Conservation (phyloP, 139 green algal genomes). For the Limnomonas spitsbergensis region DNA sequence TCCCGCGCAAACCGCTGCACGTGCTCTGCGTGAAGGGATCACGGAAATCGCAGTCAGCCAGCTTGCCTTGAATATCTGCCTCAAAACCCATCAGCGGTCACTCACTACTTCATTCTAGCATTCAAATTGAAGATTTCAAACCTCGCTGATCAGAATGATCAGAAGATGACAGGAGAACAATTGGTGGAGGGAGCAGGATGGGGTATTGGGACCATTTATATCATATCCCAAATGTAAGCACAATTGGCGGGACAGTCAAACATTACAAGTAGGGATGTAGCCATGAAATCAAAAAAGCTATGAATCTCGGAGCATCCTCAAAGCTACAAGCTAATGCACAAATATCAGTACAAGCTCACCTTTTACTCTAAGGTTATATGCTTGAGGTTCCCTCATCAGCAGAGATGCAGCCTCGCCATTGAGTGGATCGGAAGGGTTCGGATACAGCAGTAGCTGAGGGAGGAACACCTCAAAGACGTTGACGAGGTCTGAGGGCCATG, state of each 20-base stretch:
- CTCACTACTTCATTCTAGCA: background rate
- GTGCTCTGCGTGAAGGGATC: constrained; percentile 60
- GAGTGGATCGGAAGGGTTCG: constrained; percentile 94
- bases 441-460: constrained; percentile 97
- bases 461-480: constrained; percentile 99
- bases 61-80: background rate
- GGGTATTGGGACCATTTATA: no score
- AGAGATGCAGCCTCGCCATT: constrained; percentile 97
- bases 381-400: constrained; percentile 91
- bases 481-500: constrained; percentile 78
- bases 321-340: background rate
- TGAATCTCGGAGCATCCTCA: background rate
- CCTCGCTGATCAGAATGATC: no score
- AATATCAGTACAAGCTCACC: constrained; percentile 41
- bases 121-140: background rate
- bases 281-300: background rate
- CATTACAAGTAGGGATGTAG: no score
- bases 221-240: no score
- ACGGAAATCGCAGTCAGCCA: background rate
- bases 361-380: constrained; percentile 89
- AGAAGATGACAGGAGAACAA: no score
- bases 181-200: no score
- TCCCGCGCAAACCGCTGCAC: constrained; percentile 66
- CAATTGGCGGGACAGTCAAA: no score
- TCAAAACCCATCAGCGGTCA: background rate